Evolutionary conservation across 106 monocot species (phyloP), one percentile per base, ranked within the genome.

Genomic region (Dendrobium catenatum): DNA sequence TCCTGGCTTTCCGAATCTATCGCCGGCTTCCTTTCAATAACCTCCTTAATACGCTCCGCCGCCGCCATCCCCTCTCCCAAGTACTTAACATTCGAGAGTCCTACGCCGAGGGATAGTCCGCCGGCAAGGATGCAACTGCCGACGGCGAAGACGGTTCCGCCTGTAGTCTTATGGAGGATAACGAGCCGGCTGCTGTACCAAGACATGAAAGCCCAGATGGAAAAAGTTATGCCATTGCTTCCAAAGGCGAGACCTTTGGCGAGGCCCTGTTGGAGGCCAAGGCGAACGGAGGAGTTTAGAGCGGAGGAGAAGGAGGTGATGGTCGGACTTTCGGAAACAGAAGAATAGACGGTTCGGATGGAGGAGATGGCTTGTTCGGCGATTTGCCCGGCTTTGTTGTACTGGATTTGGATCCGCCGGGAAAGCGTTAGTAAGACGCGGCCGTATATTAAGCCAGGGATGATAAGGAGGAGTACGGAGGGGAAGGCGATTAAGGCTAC

Each of bases 161-260:
- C 96, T 49, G 81, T 51, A 16, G 55, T 79, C 26, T 84, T 84
- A 42, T 93, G 90, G 81, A 90, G 86, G 87, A 96, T 93, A 61
- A 93, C 91, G 5, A 96, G 85, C 31, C 78, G 88, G 85, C 93
- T 91, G 59, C 93, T 89, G 55, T 93, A 93, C 96, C 96, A 96
- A 22, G 82, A 75, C 47, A 90, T 72, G 80, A 96, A 85, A 2
- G 96, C 93, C 88, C 91, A 96, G 9, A 93, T 88, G 27, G 93
- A 81, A 68, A 88, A 96, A n/a, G 88, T 87, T 29, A 96, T 58
- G 61, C 91, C 85, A 37, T 93, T 93, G 82, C 91, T 90, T 2
- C 96, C 96, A 11, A 96, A 84, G 33, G 91, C 96, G 42, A 96
- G 29, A 4, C 96, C 96, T 81, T 96, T 96, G 10, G 88, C 72